Evolutionary conservation across 73 alveolate species (phyloP).

Genomic region (Paraurostyla sp.): DNA sequence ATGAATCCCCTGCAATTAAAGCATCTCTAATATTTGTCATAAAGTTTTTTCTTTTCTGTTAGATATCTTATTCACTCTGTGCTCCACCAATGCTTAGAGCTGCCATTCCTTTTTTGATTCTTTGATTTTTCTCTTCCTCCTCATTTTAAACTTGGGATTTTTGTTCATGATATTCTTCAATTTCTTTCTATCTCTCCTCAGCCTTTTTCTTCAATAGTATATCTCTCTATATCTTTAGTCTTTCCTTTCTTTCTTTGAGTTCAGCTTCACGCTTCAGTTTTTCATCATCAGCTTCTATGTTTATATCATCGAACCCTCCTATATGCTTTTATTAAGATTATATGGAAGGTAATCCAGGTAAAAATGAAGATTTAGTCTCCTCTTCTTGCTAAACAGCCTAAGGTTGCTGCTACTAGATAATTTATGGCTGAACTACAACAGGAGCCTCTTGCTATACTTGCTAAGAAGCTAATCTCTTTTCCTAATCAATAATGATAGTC

Average conservation of each 20-base stretch:
- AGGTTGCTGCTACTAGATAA: too few relatives aligned
- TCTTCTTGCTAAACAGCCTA: too few relatives aligned
- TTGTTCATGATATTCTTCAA: background rate
- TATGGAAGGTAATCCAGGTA: background rate
- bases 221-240: conserved; percentile 19
- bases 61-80: background rate
- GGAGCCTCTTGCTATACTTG: too few relatives aligned
- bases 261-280: conserved; percentile 5
- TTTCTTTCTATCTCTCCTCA: conserved; percentile 32
- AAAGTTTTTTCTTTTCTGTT: conserved; percentile 43
- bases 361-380: too few relatives aligned
- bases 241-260: background rate
- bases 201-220: background rate
- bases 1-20: conserved; percentile 10
- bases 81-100: conserved; percentile 58
- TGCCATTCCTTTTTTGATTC: conserved; percentile 66
- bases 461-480: too few relatives aligned
- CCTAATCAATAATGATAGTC: too few relatives aligned
- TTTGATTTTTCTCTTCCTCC: conserved; percentile 47
- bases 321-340: background rate
- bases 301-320: conserved; percentile 41
- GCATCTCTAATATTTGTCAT: conserved; percentile 53
- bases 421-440: too few relatives aligned
- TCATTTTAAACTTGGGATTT: background rate
- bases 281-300: conserved; percentile 15